Percentiles rank a stretch among this genome's conserved stretches.
These are phyloP conservation scores for Adenanthera pavonina DNA, from an alignment of 306 rosid species.

Conservation along the genomic window DNA sequence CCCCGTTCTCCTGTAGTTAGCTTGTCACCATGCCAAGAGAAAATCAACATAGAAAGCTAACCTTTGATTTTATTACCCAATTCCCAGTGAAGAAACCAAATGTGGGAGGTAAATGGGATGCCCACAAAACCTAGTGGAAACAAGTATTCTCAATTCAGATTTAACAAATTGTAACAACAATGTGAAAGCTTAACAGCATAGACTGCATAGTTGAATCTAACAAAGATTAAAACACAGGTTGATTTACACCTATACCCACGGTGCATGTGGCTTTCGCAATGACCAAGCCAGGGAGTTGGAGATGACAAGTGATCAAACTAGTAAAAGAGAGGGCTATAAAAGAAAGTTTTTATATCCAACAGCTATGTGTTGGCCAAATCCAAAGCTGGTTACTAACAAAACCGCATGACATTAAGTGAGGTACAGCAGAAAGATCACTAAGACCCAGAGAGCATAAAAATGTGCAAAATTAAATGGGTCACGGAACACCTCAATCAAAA, in stretches of 20 bases:
- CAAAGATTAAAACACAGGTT: not conserved
- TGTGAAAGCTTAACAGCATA: not conserved
- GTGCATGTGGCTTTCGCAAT: not conserved
- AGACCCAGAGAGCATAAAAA: not conserved
- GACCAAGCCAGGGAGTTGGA: not conserved
- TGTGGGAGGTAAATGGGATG: not conserved
- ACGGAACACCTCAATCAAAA: not conserved
- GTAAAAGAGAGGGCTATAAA: not conserved
- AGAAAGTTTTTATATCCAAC: not conserved
- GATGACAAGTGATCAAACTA: not conserved
- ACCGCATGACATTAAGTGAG: not conserved
- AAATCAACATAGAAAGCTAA: not conserved
- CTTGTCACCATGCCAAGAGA: not conserved
- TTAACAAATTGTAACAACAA: constrained; percentile 8
- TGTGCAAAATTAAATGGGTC: not conserved
- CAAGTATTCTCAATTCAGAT: not conserved
- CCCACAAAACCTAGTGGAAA: not conserved
- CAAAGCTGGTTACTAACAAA: not conserved
- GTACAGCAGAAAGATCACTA: not conserved
- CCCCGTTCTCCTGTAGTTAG: not conserved
- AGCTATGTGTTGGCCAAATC: not conserved
- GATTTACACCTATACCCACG: not conserved
- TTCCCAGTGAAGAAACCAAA: not conserved
- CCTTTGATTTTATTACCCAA: not conserved
- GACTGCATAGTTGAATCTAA: not conserved